Evolutionary conservation across 1,139 yeast species (phyloP), one percentile per base, ranked within the genome.

Genomic region (Saccharomyces uvarum): DNA sequence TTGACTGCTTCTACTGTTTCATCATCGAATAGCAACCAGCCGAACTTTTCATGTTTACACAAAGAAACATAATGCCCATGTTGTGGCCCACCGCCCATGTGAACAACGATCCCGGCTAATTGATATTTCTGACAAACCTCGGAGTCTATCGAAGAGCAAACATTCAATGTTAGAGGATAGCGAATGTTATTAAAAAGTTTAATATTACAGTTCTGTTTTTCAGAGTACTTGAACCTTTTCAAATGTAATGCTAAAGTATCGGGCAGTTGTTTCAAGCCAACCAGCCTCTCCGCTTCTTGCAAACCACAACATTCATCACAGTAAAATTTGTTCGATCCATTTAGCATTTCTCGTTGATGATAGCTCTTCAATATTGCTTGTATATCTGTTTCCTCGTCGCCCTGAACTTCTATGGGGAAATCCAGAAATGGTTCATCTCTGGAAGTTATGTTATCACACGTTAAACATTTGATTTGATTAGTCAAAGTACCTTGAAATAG

Each of bases 1-100:
- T 86, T 90, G 5, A 93, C 91, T 32, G 86, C 75, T 65, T 91
- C 98, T 6, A 91, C 97, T 14, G 95, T 84, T 70, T 93, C 99
- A 70, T 93, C 99, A 69, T 93, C 99, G 71, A 88, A 93, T 56
- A 93, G 73, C 33, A 93, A 73, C 99, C 99, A 93, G 1, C 97
- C 88, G 42, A 83, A 82, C 19, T 80, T 79, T 56, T 81, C 83
- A 6, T 93, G 85, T 68, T 90, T 90, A 60, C 95, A 87, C 5
- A 93, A 74, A 0, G 97, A 81, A 21, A 93, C 91, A 67, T 93
- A 93, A 69, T 93, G 99, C 0, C 99, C 99, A 70, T 90, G 97
- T 76, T 90, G 90, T 2, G 98, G 97, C 0, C 98, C 98, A 2
- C 97, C 97, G 8, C 99, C 99, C 64, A 93, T 86, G 66, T 93